A percentile compares a stretch with the other conserved stretches of the same genome.
These are phyloP conservation scores for Solanum clarkiae DNA, from an alignment of 257 asterid species.

Conservation along the genomic window DNA sequence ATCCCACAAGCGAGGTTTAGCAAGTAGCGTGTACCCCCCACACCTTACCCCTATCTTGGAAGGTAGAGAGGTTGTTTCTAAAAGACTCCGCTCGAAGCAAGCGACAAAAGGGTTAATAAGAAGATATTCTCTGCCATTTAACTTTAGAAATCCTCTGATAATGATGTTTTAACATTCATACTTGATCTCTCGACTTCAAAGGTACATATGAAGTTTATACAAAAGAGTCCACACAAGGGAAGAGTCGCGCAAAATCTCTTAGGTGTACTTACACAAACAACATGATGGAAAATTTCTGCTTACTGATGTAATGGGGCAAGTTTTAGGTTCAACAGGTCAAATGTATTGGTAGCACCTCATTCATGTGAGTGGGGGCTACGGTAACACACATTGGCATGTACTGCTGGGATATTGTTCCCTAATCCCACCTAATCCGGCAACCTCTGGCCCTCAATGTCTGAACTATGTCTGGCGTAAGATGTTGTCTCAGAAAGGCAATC, in stretches of 20 bases:
- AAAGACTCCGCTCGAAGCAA: not conserved
- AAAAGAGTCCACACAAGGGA: not conserved
- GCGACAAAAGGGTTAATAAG: not conserved
- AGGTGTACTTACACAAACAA: not conserved
- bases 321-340: not conserved
- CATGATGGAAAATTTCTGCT: not conserved
- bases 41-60: not conserved
- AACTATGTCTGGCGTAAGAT: conserved; percentile 35
- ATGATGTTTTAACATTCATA: not conserved
- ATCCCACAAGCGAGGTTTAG: not conserved
- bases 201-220: not conserved
- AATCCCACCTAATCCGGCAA: conserved; percentile 76
- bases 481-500: conserved; percentile 19
- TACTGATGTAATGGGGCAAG: not conserved
- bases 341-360: not conserved
- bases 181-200: not conserved
- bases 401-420: not conserved
- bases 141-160: not conserved
- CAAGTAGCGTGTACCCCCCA: not conserved
- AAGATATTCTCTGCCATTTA: not conserved
- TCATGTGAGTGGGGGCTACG: not conserved
- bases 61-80: not conserved
- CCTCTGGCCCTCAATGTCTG: conserved; percentile 33
- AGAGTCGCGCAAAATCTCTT: not conserved
- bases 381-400: not conserved